A percentile compares a stretch with the other conserved stretches of the same genome.
Conservation (phyloP, 1,284 basidiomycete genomes). For the Moesziomyces aphidis region DNA sequence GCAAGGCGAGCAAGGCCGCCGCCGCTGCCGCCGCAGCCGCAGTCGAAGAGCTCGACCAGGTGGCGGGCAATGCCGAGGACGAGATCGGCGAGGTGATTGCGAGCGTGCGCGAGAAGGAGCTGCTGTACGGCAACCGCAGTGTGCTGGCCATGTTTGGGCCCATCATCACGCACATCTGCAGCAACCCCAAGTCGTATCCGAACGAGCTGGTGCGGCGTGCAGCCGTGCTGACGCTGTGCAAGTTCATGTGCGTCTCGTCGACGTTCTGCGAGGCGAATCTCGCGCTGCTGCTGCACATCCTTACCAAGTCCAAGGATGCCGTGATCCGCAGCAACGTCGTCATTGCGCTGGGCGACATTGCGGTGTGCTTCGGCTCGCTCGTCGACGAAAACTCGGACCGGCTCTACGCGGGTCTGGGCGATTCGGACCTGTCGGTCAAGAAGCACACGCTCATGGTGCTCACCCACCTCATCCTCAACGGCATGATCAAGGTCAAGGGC, state of each 20-base stretch:
- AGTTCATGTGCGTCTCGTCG: constrained; percentile 95
- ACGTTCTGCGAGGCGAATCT: constrained; percentile 93
- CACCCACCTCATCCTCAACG: constrained; percentile 95
- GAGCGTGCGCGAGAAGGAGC: constrained; percentile 84
- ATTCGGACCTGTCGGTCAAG: constrained; percentile 89
- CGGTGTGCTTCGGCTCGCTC: constrained; percentile 94
- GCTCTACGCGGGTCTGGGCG: constrained; percentile 91
- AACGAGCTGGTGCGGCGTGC: constrained; percentile 86
- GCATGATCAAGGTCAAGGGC: constrained; percentile 99
- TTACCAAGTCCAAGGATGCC: constrained; percentile 88
- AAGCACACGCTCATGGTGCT: constrained; percentile 99
- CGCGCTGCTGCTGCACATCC: constrained; percentile 88
- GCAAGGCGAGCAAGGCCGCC: constrained; percentile 55
- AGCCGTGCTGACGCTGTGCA: constrained; percentile 89
- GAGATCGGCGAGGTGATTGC: constrained; percentile 94
- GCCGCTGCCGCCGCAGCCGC: constrained; percentile 71
- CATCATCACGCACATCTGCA: constrained; percentile 86
- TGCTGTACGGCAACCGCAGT: constrained; percentile 86
- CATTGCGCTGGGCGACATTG: constrained; percentile 95
- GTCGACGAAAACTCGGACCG: constrained; percentile 97
- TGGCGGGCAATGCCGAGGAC: constrained; percentile 96
- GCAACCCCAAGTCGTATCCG: constrained; percentile 75
- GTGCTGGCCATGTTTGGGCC: constrained; percentile 87
- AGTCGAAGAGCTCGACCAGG: constrained; percentile 82
- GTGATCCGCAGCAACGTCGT: constrained; percentile 94